These are phyloP conservation scores for Solanum commersonii DNA, from an alignment of 257 asterid species.

Conservation along the genomic window DNA sequence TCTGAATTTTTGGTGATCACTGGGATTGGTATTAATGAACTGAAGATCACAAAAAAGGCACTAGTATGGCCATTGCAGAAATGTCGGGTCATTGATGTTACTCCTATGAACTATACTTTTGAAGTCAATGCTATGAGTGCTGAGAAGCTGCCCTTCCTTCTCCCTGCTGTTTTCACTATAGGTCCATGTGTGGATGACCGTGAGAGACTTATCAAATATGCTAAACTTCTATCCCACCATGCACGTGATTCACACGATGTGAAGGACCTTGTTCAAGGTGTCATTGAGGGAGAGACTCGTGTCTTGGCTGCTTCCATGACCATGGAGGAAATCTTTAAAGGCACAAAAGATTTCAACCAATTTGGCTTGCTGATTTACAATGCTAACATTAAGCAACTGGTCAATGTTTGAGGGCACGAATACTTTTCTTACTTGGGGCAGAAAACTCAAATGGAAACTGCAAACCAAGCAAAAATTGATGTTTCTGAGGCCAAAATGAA, in stretches of 20 bases:
- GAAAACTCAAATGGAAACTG: conserved; percentile 62
- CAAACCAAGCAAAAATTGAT: conserved; percentile 45
- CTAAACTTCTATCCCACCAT: conserved; percentile 47
- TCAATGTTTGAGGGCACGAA: conserved; percentile 58
- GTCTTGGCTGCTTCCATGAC: conserved; percentile 65
- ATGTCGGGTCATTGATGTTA: conserved; percentile 22
- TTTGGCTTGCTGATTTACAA: conserved; percentile 53
- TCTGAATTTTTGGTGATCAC: conserved; percentile 57
- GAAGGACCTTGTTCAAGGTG: conserved; percentile 47
- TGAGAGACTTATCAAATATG: conserved; percentile 34
- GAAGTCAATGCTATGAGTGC: conserved; percentile 71
- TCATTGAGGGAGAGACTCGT: conserved; percentile 60
- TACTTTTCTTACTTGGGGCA: conserved; percentile 58
- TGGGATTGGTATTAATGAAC: conserved; percentile 33
- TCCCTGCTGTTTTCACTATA: conserved; percentile 65
- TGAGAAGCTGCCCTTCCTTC: conserved; percentile 58
- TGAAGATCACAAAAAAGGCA: conserved; percentile 41
- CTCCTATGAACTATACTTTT: conserved; percentile 57
- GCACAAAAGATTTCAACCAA: conserved; percentile 53
- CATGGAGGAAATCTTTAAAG: conserved; percentile 49
- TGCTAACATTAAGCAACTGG: conserved; percentile 61
- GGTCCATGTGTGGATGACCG: conserved; percentile 36
- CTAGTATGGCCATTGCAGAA: conserved; percentile 50
- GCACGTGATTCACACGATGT: conserved; percentile 44
- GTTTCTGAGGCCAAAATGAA: conserved; percentile 59